Base-by-base conservation (phyloP, 176 grass and related monocot genomes). In the Eragrostis curvula region DNA sequence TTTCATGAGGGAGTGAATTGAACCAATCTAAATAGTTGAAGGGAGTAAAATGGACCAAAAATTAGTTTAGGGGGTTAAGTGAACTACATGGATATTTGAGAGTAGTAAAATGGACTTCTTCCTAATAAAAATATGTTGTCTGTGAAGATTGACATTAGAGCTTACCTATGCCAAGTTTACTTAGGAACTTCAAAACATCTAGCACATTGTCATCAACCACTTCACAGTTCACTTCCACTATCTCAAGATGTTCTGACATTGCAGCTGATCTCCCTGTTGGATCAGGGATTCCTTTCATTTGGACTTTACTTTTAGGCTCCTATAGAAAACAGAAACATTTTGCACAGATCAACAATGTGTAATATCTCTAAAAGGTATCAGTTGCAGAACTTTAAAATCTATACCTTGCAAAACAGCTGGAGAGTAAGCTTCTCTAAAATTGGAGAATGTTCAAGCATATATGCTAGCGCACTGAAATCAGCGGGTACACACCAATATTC, bases 401-500 rank as follows among this genome's bases (percentile, higher is more conserved):
- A 12, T 57, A 82, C 68, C 68, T 13, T 21, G 3, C 1, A 48
- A 32, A 15, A 45, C n/a, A 72, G 28, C 14, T 82, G 42, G 71
- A 82, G 55, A 47, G 42, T 49, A 42, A 82, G 79, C 7, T 47
- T 72, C 65, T 80, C 68, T 59, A 81, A 13, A 71, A 81, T 29
- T 20, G 78, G 49, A 20, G 36, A 68, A 50, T 80, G 56, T 47
- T 60, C 16, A 28, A 81, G 67, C 58, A 81, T 81, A 40, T 42
- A 71, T 48, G 17, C 17, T 20, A 81, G 16, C 15, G 67, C 66
- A 36, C 12, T 20, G 6, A 71, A 48, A 43, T 82, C 79, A 23
- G 27, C 14, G 71, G 15, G 9, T 3, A 17, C 12, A 6, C 41
- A 82, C 55, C 55, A 62, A 16, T 58, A 70, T 1, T 44, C 25